phyloP scores from a whole-genome alignment of 164 flowering plant species.

The Magnolia officinalis region DNA sequence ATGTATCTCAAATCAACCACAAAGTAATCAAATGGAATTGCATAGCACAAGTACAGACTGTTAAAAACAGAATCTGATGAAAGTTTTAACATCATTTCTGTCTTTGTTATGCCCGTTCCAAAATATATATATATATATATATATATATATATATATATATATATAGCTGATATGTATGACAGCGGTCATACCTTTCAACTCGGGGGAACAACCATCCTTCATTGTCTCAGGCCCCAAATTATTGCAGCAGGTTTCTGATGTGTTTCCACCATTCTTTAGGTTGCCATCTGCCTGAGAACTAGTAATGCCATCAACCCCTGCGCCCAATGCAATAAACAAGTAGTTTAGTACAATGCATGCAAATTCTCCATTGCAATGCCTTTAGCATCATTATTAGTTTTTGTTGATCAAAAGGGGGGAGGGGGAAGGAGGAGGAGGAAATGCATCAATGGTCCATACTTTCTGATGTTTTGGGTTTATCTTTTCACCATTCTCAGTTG shows the following conservation, averaged over 20 bases:
- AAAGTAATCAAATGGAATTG: not conserved
- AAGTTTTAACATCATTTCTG: not conserved
- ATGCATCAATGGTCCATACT: too few species aligned
- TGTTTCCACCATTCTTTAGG: constrained; percentile 20
- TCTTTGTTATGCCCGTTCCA: not conserved
- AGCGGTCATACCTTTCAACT: constrained; percentile 27
- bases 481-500: too few species aligned
- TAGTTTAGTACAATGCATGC: not conserved
- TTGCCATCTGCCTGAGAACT: constrained; percentile 25
- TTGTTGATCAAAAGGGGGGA: too few species aligned
- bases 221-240: constrained; percentile 26
- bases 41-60: not conserved
- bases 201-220: constrained; percentile 26
- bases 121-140: too few species aligned
- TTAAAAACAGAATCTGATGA: not conserved
- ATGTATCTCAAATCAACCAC: not conserved
- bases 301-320: constrained; percentile 24
- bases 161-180: not conserved
- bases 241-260: constrained; percentile 14
- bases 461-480: too few species aligned
- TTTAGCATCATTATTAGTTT: too few species aligned
- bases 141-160: too few species aligned
- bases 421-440: too few species aligned
- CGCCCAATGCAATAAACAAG: not conserved
- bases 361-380: too few species aligned